Evolutionary conservation across 495 filamentous ascomycete genomes (phyloP), one percentile per base, ranked within the genome.

Genomic region (Pyrenula aspistea): DNA sequence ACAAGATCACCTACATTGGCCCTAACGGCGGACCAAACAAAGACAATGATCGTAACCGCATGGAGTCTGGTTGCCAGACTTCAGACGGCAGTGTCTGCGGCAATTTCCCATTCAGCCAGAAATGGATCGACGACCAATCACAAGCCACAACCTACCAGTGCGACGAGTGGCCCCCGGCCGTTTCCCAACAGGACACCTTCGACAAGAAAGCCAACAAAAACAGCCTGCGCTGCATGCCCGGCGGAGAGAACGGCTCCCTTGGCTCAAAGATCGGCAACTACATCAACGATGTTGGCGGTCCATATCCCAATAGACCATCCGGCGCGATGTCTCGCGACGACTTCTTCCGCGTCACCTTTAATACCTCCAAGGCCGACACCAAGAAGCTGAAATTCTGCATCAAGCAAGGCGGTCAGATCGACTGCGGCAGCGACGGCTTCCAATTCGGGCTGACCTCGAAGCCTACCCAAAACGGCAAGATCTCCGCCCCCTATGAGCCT

Each of bases 51-150:
- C 31, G 31, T 22, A 56, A 56, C 36, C 31, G 55, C 21, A 21
- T 54, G 11, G 36, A 56, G 24, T 56, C 55, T 15, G 55, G 55
- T 24, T 56, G 55, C 25, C 31, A 51, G 31, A 47, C 55, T 47
- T 12, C 11, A 3, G 55, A 42, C 15, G 55, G 55, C 2, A 53
- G 36, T 25, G 55, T 56, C 10, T 56, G 55, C 22, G 55, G 55
- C 8, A 56, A 56, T 51, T 56, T 19, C 23, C 55, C 55, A 2
- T 56, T 56, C 55, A 56, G 55, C 55, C 55, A 56, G 31, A 56
- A 56, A 47, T 56, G 31, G 31, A 42, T 56, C 55, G 36, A 51
- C 31, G 55, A 56, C 42, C 55, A 51, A 19, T 51, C 55, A 4
- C 10, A 53, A 23, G 48, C 55, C 12, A 51, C 19, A 2, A 52